Evolutionary conservation across 768 basidiomycete species (phyloP).

Genomic region (Phallus indusiatus): DNA sequence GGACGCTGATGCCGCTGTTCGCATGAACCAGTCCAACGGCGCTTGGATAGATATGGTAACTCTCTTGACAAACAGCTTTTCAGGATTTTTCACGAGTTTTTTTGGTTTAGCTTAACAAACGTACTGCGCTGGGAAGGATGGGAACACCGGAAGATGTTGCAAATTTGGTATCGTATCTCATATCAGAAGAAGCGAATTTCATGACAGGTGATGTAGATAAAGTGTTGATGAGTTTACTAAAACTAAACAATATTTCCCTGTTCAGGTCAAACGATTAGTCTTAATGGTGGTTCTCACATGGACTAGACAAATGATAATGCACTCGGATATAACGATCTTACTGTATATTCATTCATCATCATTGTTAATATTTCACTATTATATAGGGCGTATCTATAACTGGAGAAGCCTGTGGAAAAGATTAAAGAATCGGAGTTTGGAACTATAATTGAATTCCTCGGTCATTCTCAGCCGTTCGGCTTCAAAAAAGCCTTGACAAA

Average conservation of each 20-base stretch:
- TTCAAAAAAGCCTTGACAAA: too few relatives aligned
- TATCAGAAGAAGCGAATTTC: conserved; percentile 5
- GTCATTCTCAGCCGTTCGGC: too few relatives aligned
- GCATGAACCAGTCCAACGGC: not conserved
- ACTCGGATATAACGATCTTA: too few relatives aligned
- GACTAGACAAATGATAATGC: not conserved
- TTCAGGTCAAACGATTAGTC: not conserved
- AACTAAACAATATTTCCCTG: not conserved
- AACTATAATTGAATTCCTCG: too few relatives aligned
- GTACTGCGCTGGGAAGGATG: not conserved
- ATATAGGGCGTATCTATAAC: too few relatives aligned
- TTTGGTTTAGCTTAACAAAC: not conserved
- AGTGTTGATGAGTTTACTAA: too few relatives aligned
- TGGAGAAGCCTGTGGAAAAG: too few relatives aligned
- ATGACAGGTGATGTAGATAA: not conserved
- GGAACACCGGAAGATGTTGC: conserved; percentile 5
- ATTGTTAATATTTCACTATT: too few relatives aligned
- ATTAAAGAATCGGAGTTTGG: too few relatives aligned
- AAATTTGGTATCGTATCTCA: conserved; percentile 3
- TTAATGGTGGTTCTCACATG: not conserved
- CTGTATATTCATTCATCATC: too few relatives aligned
- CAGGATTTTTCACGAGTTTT: not conserved
- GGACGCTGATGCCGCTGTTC: not conserved
- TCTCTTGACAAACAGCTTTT: not conserved
- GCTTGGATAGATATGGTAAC: not conserved